Percentiles rank a stretch among this genome's conserved stretches.
These are phyloP conservation scores for Neopestalotiopsis clavispora DNA, from an alignment of 2,329 filamentous ascomycete genomes.

Conservation along the genomic window DNA sequence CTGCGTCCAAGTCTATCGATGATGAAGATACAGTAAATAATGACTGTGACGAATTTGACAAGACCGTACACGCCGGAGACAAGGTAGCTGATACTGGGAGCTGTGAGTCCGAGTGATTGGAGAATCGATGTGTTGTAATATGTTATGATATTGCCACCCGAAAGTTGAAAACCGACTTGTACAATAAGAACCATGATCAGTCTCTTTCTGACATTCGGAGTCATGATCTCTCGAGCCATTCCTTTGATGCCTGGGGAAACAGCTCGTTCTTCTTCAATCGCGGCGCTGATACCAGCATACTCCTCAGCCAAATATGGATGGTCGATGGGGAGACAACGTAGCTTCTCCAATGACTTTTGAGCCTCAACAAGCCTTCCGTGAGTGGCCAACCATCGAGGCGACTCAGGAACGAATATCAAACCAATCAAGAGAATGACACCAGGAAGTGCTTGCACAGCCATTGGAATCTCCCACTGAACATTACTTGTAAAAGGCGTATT, in stretches of 20 bases:
- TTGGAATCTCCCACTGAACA: slow-evolving; percentile 35
- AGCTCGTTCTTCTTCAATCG: too few species aligned
- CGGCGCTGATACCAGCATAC: too few species aligned
- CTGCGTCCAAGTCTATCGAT: slow-evolving; percentile 30
- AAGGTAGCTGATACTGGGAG: slow-evolving; percentile 49
- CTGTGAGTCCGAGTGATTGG: slow-evolving; percentile 52
- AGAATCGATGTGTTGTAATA: slow-evolving; percentile 71
- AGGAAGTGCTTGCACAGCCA: slow-evolving; percentile 30
- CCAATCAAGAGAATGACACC: slow-evolving; percentile 32
- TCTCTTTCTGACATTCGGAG: too few species aligned
- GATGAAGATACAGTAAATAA: slow-evolving; percentile 51
- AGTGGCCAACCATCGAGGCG: slow-evolving; percentile 30
- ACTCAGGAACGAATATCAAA: slow-evolving; percentile 27
- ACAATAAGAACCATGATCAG: too few species aligned
- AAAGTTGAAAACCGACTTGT: too few species aligned
- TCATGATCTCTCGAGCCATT: too few species aligned
- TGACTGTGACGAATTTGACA: slow-evolving; percentile 71
- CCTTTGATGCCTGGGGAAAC: too few species aligned
- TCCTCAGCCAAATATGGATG: slow-evolving; percentile 31
- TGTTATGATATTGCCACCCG: too few species aligned
- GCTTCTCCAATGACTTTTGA: slow-evolving; percentile 22
- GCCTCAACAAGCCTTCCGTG: slow-evolving; percentile 27
- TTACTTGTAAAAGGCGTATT: slow-evolving; percentile 26
- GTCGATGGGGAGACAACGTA: slow-evolving; percentile 31
- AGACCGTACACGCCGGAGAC: slow-evolving; percentile 80